phyloP scores from a whole-genome alignment of 192 early-diverging fungal genomes.

The Podila minutissima region DNA sequence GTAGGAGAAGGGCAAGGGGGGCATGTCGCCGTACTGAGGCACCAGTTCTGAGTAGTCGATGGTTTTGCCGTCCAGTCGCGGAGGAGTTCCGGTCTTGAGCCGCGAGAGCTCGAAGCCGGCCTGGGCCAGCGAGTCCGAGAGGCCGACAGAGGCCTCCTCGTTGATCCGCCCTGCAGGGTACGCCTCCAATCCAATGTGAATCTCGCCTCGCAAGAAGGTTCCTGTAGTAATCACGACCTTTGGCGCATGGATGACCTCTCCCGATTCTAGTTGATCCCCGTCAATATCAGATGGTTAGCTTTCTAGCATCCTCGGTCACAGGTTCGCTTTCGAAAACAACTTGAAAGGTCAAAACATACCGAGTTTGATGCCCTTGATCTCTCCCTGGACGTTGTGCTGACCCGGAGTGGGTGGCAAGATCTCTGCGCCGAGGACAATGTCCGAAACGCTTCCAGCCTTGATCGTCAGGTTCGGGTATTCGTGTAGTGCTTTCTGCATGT shows the following conservation, averaged over 20 bases:
- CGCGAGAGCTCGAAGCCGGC: slow-evolving; percentile 81
- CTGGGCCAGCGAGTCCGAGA: slow-evolving; percentile 76
- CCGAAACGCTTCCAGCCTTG: slow-evolving; percentile 73
- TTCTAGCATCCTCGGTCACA: too few relatives aligned
- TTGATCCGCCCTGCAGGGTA: slow-evolving; percentile 79
- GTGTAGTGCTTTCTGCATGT: slow-evolving; percentile 71
- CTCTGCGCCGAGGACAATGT: slow-evolving; percentile 66
- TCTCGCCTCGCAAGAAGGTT: slow-evolving; percentile 85
- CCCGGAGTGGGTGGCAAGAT: slow-evolving; percentile 36
- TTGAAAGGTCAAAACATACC: slow-evolving; percentile 47
- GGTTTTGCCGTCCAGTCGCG: slow-evolving; percentile 77
- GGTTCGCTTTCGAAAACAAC: not conserved
- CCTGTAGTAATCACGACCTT: slow-evolving; percentile 85
- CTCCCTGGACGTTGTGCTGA: slow-evolving; percentile 46
- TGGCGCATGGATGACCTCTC: slow-evolving; percentile 71
- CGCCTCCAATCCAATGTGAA: slow-evolving; percentile 73
- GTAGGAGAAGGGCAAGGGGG: slow-evolving; percentile 80
- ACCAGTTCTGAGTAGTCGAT: slow-evolving; percentile 76
- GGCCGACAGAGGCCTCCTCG: slow-evolving; percentile 77
- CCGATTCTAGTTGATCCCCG: slow-evolving; percentile 53
- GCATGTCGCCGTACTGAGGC: slow-evolving; percentile 75
- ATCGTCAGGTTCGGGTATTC: slow-evolving; percentile 77
- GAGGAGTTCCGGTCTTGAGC: slow-evolving; percentile 90
- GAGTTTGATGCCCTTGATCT: slow-evolving; percentile 69
- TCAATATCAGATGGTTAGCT: not conserved